Conservation (phyloP, 371 early-diverging fungal species). For the Basidiobolus meristosporus region DNA sequence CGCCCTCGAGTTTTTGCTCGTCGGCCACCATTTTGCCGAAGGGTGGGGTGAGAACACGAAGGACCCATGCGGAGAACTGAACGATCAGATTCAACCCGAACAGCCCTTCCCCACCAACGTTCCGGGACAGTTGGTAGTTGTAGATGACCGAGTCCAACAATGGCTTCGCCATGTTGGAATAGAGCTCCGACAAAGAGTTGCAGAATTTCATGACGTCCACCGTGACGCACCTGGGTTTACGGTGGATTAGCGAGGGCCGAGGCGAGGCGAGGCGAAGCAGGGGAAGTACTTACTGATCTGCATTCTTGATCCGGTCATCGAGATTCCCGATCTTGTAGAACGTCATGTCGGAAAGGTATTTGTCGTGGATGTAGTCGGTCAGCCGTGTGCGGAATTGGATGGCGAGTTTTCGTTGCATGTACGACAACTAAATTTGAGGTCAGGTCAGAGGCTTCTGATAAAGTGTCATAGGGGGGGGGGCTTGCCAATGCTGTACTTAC, state of each 20-base stretch:
- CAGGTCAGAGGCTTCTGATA: background rate
- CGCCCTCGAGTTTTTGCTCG: conserved; percentile 60
- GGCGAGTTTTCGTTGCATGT: conserved; percentile 67
- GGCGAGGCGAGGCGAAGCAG: too few relatives aligned
- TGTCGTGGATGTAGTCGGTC: conserved; percentile 63
- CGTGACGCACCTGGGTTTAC: conserved; percentile 37
- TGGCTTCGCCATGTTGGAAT: conserved; percentile 76
- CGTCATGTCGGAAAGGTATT: conserved; percentile 67
- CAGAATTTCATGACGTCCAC: conserved; percentile 78
- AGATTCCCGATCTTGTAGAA: conserved; percentile 71
- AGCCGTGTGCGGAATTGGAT: conserved; percentile 71
- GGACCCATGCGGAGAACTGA: conserved; percentile 43
- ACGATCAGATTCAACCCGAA: conserved; percentile 39
- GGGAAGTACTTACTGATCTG: conserved; percentile 43
- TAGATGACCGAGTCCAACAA: conserved; percentile 73
- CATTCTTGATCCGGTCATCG: conserved; percentile 70
- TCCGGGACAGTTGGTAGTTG: conserved; percentile 58
- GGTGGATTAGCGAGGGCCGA: too few relatives aligned
- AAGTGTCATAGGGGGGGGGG: too few relatives aligned
- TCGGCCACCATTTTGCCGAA: conserved; percentile 77
- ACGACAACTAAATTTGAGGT: conserved; percentile 23
- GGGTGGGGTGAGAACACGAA: conserved; percentile 67
- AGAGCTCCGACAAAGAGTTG: conserved; percentile 48
- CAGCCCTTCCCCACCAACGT: conserved; percentile 60
- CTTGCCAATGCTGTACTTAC: too few relatives aligned